A percentile compares a stretch with the other conserved stretches of the same genome.
phyloP scores from a whole-genome alignment of 2,329 filamentous ascomycete genomes.

The Cercospora citrullina region DNA sequence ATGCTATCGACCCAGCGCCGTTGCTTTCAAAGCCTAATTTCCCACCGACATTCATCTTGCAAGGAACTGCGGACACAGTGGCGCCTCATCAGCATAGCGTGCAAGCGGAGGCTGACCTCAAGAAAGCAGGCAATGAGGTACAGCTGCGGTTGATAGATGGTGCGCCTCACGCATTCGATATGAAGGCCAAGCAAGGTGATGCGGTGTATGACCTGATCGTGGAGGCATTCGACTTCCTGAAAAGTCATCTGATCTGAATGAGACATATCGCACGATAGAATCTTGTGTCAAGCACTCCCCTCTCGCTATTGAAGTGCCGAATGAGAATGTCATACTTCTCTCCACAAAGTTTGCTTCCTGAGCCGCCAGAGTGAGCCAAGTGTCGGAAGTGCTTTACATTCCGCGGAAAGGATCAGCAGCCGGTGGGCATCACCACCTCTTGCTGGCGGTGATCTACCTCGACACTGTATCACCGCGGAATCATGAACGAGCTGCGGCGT shows the following conservation, averaged over 20 bases:
- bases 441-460: not conserved
- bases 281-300: not conserved
- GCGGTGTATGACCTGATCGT: not conserved
- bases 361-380: not conserved
- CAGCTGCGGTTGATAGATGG: not conserved
- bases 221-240: not conserved
- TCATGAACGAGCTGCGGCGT: not conserved
- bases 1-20: not conserved
- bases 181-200: not conserved
- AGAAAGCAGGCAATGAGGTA: not conserved
- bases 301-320: not conserved
- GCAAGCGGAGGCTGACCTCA: not conserved
- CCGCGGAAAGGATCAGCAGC: not conserved
- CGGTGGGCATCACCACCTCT: not conserved
- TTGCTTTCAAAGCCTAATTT: not conserved
- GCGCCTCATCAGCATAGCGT: not conserved
- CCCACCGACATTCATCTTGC: not conserved
- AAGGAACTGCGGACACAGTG: not conserved
- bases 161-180: not conserved
- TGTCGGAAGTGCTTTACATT: not conserved
- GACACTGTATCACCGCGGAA: not conserved
- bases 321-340: not conserved
- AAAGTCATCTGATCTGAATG: not conserved
- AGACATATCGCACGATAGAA: not conserved
- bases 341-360: not conserved